Conservation (phyloP, 805 yeast genomes). For the Lipomyces orientalis region DNA sequence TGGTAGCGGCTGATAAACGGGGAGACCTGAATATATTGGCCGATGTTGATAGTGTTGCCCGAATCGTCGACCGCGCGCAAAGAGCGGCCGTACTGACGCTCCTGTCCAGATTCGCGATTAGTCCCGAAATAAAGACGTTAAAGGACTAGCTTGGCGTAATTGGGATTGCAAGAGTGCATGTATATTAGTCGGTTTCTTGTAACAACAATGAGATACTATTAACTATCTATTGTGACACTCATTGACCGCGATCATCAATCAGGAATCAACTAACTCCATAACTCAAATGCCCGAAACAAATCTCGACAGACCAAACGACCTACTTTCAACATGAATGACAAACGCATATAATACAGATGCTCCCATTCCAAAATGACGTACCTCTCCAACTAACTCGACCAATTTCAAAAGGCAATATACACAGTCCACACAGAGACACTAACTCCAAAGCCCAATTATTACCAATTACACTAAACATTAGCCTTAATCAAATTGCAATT, state of each 20-base stretch:
- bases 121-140: constrained; percentile 22
- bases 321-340: neutral
- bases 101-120: constrained; percentile 28
- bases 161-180: neutral
- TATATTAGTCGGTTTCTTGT: too few species aligned
- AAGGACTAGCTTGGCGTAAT: neutral
- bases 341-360: neutral
- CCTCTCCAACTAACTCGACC: neutral
- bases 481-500: neutral
- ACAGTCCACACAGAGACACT: too few species aligned
- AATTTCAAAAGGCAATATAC: neutral
- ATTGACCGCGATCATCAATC: neutral
- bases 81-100: constrained; percentile 33
- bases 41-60: constrained; percentile 10
- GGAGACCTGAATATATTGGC: constrained; percentile 35
- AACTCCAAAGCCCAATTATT: neutral
- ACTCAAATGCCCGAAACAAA: neutral
- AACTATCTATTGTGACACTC: neutral
- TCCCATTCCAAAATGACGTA: neutral
- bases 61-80: constrained; percentile 28
- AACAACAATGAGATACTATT: neutral
- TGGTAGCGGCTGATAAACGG: constrained; percentile 40
- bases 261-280: neutral
- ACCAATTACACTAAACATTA: neutral
- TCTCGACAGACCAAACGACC: neutral